Evolutionary conservation across 2,329 filamentous ascomycete species (phyloP).

Genomic region (Ceratocystiopsis minuta): DNA sequence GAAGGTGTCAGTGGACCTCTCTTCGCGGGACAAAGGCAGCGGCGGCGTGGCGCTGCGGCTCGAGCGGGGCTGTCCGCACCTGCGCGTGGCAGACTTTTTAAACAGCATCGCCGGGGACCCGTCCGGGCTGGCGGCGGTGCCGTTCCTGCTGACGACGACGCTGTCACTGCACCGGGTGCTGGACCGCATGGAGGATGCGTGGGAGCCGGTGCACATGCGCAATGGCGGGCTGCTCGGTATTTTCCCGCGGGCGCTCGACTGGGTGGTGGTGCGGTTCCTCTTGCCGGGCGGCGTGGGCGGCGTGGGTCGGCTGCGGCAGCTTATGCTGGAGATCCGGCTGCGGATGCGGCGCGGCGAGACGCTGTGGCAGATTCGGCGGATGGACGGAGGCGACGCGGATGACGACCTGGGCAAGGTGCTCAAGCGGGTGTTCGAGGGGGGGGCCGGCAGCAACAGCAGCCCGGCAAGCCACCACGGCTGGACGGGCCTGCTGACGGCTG

Average conservation of each 20-base stretch:
- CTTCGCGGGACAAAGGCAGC: slow-evolving; percentile 9
- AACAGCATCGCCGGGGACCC: slow-evolving; percentile 37
- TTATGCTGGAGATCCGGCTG: slow-evolving; percentile 36
- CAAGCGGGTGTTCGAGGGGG: slow-evolving; percentile 25
- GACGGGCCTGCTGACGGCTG: slow-evolving; percentile 28
- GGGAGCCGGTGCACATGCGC: slow-evolving; percentile 23
- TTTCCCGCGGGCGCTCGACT: slow-evolving; percentile 35
- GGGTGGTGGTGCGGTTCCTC: slow-evolving; percentile 36
- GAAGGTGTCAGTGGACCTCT: slow-evolving; percentile 40
- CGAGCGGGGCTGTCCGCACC: slow-evolving; percentile 46
- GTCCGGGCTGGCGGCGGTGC: slow-evolving; percentile 33
- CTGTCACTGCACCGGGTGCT: slow-evolving; percentile 47
- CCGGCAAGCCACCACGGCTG: slow-evolving; percentile 16
- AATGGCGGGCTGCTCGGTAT: slow-evolving; percentile 32
- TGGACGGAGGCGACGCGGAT: slow-evolving; percentile 10
- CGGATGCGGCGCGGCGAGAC: slow-evolving; percentile 27
- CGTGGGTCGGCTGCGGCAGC: slow-evolving; percentile 14
- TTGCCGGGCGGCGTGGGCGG: slow-evolving; percentile 15
- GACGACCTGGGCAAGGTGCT: slow-evolving; percentile 22
- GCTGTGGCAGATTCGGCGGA: slow-evolving; percentile 33
- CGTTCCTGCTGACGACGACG: slow-evolving; percentile 37
- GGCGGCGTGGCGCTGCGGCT: slow-evolving; percentile 34
- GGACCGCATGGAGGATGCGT: slow-evolving; percentile 38
- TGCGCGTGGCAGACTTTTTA: slow-evolving; percentile 42
- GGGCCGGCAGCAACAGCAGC: slow-evolving; percentile 13